Evolutionary conservation across 179 eudicot genomes (phyloP), one percentile per base, ranked within the genome.

Genomic region (Camellia oleifera): DNA sequence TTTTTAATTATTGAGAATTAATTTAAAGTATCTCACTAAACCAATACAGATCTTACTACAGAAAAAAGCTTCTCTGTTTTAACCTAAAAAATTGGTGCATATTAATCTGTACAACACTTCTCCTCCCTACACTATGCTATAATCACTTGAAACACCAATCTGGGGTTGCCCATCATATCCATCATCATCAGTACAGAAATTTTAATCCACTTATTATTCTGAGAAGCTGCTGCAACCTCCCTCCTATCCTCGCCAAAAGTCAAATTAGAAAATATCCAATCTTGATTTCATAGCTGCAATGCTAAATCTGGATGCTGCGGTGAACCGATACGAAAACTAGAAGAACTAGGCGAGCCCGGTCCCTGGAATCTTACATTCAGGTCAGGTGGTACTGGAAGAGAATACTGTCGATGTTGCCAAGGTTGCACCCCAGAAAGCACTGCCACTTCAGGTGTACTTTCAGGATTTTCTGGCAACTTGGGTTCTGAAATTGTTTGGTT

Each of bases 251-350:
- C 9, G 40, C 79, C 56, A 60, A 32, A 11, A 73, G 45, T 60
- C 62, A 61, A 76, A 17, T 32, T 44, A 45, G 18, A 76, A 75
- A n/a, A 56, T 11, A 57, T 6, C 26, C 74, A n/a, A 57, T 46
- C 14, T 32, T 2, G 20, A 66, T 20, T 45, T 85, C 82, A 85
- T 14, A 88, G 87, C 79, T 88, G 87, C 78, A 86, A 86, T 58
- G 89, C 91, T 60, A 88, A 82, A 82, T 88, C 90, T 42, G 91
- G 89, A 54, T 86, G 91, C 73, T 84, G 85, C 20, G 94, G 89
- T 17, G 97, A 92, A 54, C 94, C 92, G 15, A 87, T 82, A 50
- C 75, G 86, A 69, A 89, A 76, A 78, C 88, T 85, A 10, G 91
- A 86, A 10, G 91, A 86, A 85, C 86, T 84, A 45, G 88, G 90